A percentile compares a stretch with the other conserved stretches of the same genome.
Conservation (phyloP, 495 filamentous ascomycete species). For the Extremus antarcticus region DNA sequence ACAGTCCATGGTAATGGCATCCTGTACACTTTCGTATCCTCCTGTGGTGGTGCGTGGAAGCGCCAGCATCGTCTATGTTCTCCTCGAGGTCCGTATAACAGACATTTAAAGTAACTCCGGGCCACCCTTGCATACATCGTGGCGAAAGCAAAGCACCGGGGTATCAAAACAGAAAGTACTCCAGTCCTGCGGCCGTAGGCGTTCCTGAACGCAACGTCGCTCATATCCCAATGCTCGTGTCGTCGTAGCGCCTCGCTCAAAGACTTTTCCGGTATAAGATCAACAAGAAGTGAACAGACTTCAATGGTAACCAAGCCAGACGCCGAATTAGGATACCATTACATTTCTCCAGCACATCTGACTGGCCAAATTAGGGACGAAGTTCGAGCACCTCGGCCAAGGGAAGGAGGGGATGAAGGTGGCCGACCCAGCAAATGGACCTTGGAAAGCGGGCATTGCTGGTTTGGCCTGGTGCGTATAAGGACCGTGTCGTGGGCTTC, state of each 20-base stretch:
- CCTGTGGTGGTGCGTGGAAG: neutral
- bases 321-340: neutral
- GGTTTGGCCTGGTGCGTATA: constrained; percentile 1
- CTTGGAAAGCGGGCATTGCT: neutral
- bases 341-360: neutral
- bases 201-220: neutral
- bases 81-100: too few relatives aligned
- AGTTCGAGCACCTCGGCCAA: constrained; percentile 1
- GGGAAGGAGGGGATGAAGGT: constrained; percentile 1
- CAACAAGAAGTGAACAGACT: neutral
- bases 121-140: neutral
- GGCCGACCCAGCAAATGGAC: neutral
- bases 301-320: neutral
- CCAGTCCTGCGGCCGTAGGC: too few relatives aligned
- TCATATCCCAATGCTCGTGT: neutral
- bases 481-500: constrained; percentile 1
- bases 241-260: neutral
- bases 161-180: neutral
- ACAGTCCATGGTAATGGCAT: neutral
- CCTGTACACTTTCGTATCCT: neutral
- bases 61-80: neutral
- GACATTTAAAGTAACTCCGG: too few relatives aligned
- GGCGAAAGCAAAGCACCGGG: neutral
- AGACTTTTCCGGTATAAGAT: neutral
- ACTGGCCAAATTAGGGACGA: neutral